A percentile compares a stretch with the other conserved stretches of the same genome.
Conservation (phyloP, 495 filamentous ascomycete genomes). For the Neurospora sp. region DNA sequence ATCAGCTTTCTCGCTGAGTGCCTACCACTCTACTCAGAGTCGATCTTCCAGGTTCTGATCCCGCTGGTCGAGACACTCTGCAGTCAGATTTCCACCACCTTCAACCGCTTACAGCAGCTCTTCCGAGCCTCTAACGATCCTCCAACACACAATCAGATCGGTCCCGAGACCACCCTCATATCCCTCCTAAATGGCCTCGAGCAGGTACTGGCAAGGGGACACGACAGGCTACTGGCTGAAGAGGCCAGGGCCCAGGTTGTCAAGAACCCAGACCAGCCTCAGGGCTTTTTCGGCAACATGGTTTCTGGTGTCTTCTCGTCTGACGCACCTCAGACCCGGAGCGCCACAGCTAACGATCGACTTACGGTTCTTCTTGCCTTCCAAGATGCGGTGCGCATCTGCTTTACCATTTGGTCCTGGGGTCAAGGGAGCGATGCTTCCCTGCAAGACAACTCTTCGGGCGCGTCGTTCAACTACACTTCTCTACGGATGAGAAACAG, state of each 20-base stretch:
- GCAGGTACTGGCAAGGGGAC: conserved; percentile 75
- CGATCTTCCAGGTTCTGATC: conserved; percentile 81
- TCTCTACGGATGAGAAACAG: conserved; percentile 83
- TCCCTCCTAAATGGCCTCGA: conserved; percentile 81
- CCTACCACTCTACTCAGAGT: conserved; percentile 68
- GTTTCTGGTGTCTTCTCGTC: conserved; percentile 83
- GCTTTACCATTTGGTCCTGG: conserved; percentile 95
- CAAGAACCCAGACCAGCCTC: conserved; percentile 75
- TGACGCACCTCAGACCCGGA: conserved; percentile 63
- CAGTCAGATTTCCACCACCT: conserved; percentile 58
- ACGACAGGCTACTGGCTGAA: conserved; percentile 70
- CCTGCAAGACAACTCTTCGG: conserved; percentile 54
- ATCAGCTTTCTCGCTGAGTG: conserved; percentile 75
- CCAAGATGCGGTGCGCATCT: conserved; percentile 85
- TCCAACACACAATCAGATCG: conserved; percentile 16
- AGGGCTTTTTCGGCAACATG: conserved; percentile 96
- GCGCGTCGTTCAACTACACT: conserved; percentile 80
- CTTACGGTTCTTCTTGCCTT: conserved; percentile 93
- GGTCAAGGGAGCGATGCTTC: conserved; percentile 49
- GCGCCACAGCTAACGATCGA: conserved; percentile 79
- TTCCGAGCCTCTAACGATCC: conserved; percentile 37
- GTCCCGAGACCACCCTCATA: conserved; percentile 60
- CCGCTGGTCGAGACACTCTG: conserved; percentile 86
- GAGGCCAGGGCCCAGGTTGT: conserved; percentile 55
- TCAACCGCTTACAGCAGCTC: conserved; percentile 47